Conservation (phyloP, 371 early-diverging fungal species). For the Funneliformis caledonium region DNA sequence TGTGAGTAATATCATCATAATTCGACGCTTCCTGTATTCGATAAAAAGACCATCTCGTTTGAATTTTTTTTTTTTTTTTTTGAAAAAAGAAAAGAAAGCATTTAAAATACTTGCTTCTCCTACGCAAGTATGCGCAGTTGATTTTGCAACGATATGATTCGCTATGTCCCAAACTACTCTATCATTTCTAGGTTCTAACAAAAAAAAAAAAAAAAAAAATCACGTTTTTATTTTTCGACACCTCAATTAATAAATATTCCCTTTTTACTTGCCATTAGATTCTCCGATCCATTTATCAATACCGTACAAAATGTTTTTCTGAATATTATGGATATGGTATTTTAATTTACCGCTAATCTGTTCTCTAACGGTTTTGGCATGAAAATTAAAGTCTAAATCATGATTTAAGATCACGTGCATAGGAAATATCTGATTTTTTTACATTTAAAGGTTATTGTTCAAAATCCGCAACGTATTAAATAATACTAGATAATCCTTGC, state of each 20-base stretch:
- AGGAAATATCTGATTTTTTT: background rate
- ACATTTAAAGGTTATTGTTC: background rate
- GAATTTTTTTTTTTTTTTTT: too few species aligned
- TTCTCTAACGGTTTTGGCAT: background rate
- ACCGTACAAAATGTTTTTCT: background rate
- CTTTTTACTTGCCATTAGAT: background rate
- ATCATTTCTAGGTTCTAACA: background rate
- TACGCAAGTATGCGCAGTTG: background rate
- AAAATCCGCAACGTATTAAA: too few species aligned
- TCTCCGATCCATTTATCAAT: conserved; percentile 22
- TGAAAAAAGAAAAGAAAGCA: too few species aligned
- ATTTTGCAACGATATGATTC: background rate
- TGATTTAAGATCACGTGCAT: background rate
- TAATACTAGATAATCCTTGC: too few species aligned
- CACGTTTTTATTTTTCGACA: too few species aligned
- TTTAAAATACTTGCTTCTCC: background rate
- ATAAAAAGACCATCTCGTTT: background rate
- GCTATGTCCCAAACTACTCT: background rate
- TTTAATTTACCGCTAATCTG: background rate
- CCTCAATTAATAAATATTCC: background rate
- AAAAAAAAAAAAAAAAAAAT: background rate
- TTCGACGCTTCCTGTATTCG: background rate
- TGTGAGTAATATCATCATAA: background rate
- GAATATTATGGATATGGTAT: background rate
- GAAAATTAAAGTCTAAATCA: background rate